Percentiles rank a stretch among this genome's conserved stretches.
Evolutionary conservation across 2,329 filamentous ascomycete genomes (phyloP).

Genomic region (Neodidymelliopsis sp.): DNA sequence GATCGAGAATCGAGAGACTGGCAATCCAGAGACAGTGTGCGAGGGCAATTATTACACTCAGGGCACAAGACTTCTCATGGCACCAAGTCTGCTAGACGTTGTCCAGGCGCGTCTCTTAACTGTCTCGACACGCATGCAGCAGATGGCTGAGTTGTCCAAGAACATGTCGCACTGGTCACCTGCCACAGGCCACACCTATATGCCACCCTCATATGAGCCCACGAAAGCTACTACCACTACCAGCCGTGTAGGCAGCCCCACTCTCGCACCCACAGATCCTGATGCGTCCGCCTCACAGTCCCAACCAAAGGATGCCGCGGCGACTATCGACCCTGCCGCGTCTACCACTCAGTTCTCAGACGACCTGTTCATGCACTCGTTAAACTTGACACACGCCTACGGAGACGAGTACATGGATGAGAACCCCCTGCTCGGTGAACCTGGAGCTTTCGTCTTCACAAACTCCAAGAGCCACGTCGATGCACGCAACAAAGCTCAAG

Average conservation of each 20-base stretch:
- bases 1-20: constrained; percentile 46
- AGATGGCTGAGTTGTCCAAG: constrained; percentile 62
- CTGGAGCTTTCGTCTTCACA: constrained; percentile 67
- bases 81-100: constrained; percentile 66
- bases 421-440: constrained; percentile 68
- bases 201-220: constrained; percentile 57
- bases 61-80: constrained; percentile 68
- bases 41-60: constrained; percentile 68
- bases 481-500: constrained; percentile 50
- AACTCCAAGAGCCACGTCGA: constrained; percentile 53
- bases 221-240: constrained; percentile 36
- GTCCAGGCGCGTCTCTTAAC: constrained; percentile 63
- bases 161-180: constrained; percentile 65
- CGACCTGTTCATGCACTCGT: constrained; percentile 54
- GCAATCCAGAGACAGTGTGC: constrained; percentile 59
- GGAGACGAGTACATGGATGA: constrained; percentile 71
- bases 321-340: constrained; percentile 21
- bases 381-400: constrained; percentile 60
- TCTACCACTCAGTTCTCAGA: constrained; percentile 39
- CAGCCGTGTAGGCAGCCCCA: constrained; percentile 43
- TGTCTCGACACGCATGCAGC: constrained; percentile 63
- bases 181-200: constrained; percentile 66
- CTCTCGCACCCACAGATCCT: constrained; percentile 34
- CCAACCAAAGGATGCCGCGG: constrained; percentile 26
- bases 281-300: constrained; percentile 32